Percentiles rank a stretch among this genome's conserved stretches.
Evolutionary conservation across 2,329 filamentous ascomycete species (phyloP).

Genomic region (Madurella mycetomatis): DNA sequence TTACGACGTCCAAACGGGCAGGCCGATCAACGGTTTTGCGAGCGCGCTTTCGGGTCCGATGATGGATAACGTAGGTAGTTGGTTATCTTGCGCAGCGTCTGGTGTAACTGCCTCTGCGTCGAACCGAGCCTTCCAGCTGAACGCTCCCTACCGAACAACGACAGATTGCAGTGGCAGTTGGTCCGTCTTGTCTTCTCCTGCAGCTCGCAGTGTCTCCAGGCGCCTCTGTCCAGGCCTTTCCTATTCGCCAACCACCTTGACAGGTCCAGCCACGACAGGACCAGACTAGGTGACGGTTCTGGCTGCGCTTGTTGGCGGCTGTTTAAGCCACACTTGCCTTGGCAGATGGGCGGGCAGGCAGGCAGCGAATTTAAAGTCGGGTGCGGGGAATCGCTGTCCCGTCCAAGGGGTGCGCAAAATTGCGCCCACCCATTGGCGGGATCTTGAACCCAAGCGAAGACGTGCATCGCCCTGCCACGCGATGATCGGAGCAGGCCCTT

Average conservation of each 20-base stretch:
- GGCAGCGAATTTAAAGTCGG: slow-evolving; percentile 2
- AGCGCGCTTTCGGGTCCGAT: neutral
- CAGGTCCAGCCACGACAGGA: neutral
- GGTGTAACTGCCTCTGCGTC: too few relatives aligned
- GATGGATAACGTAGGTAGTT: neutral
- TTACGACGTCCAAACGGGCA: slow-evolving; percentile 3
- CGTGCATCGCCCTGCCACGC: slow-evolving; percentile 4
- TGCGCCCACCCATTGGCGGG: neutral
- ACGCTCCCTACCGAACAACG: neutral
- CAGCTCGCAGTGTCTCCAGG: slow-evolving; percentile 5
- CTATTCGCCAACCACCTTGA: neutral
- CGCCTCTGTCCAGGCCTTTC: neutral
- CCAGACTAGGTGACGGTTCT: too few relatives aligned
- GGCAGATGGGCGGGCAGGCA: slow-evolving; percentile 16
- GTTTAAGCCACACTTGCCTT: slow-evolving; percentile 6
- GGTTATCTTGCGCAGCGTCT: neutral
- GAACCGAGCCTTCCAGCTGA: slow-evolving; percentile 4
- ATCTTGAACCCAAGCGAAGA: neutral
- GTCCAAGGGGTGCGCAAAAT: too few relatives aligned
- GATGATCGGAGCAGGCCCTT: slow-evolving; percentile 4
- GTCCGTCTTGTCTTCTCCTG: neutral
- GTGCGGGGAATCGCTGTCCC: neutral
- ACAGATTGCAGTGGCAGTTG: neutral
- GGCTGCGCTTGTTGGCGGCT: slow-evolving; percentile 14
- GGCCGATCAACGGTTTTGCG: neutral